Evolutionary conservation across 2,329 filamentous ascomycete species (phyloP).

Genomic region (Pyrenophora seminiperda): DNA sequence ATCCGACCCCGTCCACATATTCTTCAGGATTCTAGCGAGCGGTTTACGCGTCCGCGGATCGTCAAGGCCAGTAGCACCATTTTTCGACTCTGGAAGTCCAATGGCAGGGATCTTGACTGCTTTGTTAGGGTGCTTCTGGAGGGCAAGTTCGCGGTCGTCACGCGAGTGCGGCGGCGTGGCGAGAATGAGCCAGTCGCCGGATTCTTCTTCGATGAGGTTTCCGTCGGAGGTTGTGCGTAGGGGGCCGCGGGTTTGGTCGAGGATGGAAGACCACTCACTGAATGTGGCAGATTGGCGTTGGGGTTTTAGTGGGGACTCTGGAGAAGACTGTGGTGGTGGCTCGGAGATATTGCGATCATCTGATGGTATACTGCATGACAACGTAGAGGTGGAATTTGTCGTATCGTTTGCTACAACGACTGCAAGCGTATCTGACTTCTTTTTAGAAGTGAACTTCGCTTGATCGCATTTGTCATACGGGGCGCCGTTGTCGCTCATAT

Average conservation of each 20-base stretch:
- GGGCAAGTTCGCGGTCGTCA: not conserved
- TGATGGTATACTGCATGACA: not conserved
- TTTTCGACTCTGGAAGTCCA: slow-evolving; percentile 13
- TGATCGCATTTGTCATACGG: no score
- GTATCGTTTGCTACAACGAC: no score
- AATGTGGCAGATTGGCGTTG: slow-evolving; percentile 2
- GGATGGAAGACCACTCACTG: not conserved
- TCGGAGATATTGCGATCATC: no score
- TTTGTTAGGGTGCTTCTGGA: not conserved
- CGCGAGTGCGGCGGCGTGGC: slow-evolving; percentile 2
- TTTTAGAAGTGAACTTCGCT: no score
- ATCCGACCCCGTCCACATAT: not conserved
- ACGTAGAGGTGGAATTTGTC: no score
- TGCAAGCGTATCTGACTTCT: no score
- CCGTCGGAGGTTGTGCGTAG: slow-evolving; percentile 11
- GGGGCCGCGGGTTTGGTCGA: slow-evolving; percentile 2
- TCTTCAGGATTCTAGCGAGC: not conserved
- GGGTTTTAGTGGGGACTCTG: not conserved
- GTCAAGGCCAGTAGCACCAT: slow-evolving; percentile 14
- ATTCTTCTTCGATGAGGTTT: slow-evolving; percentile 9
- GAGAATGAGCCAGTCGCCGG: slow-evolving; percentile 16
- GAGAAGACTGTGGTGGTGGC: not conserved
- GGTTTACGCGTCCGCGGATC: slow-evolving; percentile 5
- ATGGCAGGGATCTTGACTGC: not conserved
- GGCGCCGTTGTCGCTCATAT: no score